Evolutionary conservation across 768 basidiomycete genomes (phyloP), one percentile per base, ranked within the genome.

Genomic region (Suillus luteus): DNA sequence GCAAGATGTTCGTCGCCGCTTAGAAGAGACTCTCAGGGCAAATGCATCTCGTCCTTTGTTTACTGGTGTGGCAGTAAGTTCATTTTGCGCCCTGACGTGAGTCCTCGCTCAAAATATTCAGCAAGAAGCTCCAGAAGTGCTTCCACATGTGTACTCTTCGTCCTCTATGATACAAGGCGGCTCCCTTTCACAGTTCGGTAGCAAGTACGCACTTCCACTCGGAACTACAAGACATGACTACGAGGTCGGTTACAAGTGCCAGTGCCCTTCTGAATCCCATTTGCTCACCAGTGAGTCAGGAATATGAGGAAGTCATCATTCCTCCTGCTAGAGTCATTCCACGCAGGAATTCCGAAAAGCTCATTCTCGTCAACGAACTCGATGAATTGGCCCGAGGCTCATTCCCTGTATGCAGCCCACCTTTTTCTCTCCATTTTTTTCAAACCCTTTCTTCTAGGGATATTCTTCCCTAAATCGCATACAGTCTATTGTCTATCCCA

Each of bases 401-500:
- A 38, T 98, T 99, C 77, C 85, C 91, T 11, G 96, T 94, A 70
- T 67, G 84, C 72, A 9, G 14, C 19, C 17, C 59, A n/a, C 31
- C 2, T 22, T 54, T 31, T 31, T 51, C 19, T 31, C 51, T 33
- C 41, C 35, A 12, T 59, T 35, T 7, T 7, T 37, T n/a, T 61
- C 38, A 44, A 3, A 37, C 55, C 40, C 46, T 35, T 44, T 51
- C 7, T 49, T 64, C 17, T 19, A 96, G 95, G 92, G 92, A 35
- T 99, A 99, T 71, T 79, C 82, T 38, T 82, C 88, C 11, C 80
- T 99, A 66, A 99, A 99, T 73, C 85, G 97, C 66, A 91, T 99
- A 64, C 97, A 99, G 73, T 96, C 94, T 1, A 94, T 98, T 65
- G 89, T 99, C 22, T 98, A 90, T 77, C 89, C 91, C 0, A 93